Base-by-base conservation (phyloP, 2,329 filamentous ascomycete genomes). In the Scedosporium apiospermum region DNA sequence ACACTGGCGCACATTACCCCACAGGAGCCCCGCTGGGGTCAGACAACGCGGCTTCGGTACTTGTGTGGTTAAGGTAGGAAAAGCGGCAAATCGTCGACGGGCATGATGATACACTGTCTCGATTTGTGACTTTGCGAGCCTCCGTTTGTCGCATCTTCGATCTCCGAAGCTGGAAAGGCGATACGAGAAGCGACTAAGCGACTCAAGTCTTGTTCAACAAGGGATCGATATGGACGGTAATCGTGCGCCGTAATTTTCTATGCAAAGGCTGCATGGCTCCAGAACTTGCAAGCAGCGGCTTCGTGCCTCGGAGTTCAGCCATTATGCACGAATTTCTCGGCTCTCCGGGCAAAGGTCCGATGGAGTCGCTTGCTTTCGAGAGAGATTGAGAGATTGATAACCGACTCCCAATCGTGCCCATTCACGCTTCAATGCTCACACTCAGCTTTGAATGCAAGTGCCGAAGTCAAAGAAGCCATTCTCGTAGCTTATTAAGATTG, bases 11-110 rank as follows among this genome's bases (percentile, higher is more conserved):
- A 16, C 7, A 18, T 44, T 44, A 55, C 60, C 60, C 46, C 60
- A 61, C 60, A 61, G 30, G 38, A 55, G 21, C 60, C 60, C 60
- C 60, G 60, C 60, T 44, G 49, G 49, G 27, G 60, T 61, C 60
- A 44, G 30, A 61, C 60, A 41, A 41, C 14, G 2, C 46, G n/a
- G 18, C 7, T n/a, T 61, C 60, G 60, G 60, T 61, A 61, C 60
- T 61, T 61, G 60, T 51, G 60, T 51, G 12, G 3, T 49, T 21
- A 27, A 27, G 18, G 10, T 18, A 23, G 18, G 14, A 26, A 34
- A 16, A 21, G 59, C 60, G 60, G 60, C 60, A 61, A 51, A 61
- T 61, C 42, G 46, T 16, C 10, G 30, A 21, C 42, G 1, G 49
- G 16, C 30, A 38, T 30, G 51, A 57, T 16, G 23, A 57, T 16